Base-by-base conservation (phyloP, 2,329 filamentous ascomycete genomes). In the Lizonia empirigonia region DNA sequence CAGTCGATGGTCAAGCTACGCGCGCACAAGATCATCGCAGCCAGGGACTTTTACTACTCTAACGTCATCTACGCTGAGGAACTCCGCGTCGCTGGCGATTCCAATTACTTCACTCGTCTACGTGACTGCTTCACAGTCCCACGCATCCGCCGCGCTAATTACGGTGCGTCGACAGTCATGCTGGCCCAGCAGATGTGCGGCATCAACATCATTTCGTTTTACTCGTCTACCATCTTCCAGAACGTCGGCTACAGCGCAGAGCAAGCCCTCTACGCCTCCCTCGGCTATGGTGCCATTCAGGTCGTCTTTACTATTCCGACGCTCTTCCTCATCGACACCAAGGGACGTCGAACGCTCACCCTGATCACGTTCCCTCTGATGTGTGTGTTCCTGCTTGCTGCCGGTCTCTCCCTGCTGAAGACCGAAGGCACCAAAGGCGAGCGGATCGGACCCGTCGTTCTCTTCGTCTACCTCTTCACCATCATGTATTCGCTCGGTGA, bases 121-220 rank as follows among this genome's bases (percentile, higher is more conserved):
- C 66, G 67, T 52, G 80, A 84, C 46, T 75, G 79, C 39, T 77
- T 83, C 56, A 67, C 72, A 2, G 62, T 71, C 2, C 72, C 72
- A 1, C 56, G 71, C 2, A 71, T 74, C 48, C 59, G 71, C 37
- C 69, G 74, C 18, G 70, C 74, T 15, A 66, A 74, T 53, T 65
- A 75, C 35, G 68, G 62, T 42, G 72, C 74, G 24, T 73, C 70
- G n/a, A 72, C 69, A 2, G 69, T 74, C 44, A 74, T 74, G 72
- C 49, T 74, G 40, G 71, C 72, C 6, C 69, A 73, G 44, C 71
- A 76, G 33, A 70, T 76, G 63, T 73, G 71, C 44, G 73, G 74
- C 40, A 75, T 75, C 63, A 96, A 96, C 75, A 91, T 85, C 2
- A 88, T 96, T 12, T 91, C 91, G 0, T 80, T 87, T 50, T 94